Conservation (phyloP, 345 rosid species). For the Eucalyptus victrix region DNA sequence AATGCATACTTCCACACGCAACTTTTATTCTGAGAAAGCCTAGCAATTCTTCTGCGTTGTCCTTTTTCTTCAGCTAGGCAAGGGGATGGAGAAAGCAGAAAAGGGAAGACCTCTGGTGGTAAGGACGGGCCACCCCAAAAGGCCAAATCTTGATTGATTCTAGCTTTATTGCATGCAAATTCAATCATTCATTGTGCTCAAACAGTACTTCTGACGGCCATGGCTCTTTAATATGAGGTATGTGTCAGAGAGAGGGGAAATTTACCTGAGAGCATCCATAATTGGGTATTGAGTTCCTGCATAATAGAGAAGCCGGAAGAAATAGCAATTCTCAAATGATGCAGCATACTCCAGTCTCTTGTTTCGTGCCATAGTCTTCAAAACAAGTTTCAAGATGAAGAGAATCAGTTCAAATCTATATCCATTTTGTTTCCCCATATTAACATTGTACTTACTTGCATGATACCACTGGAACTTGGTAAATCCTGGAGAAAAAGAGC, state of each 20-base stretch:
- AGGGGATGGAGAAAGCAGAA: neutral
- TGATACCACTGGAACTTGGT: conserved; percentile 79
- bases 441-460: conserved; percentile 61
- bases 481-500: conserved; percentile 40
- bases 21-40: neutral
- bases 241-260: neutral
- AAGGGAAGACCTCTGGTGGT: neutral
- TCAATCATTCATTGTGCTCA: neutral
- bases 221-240: neutral
- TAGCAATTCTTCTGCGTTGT: neutral
- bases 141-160: neutral
- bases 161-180: neutral
- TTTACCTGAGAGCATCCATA: conserved; percentile 84
- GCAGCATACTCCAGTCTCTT: conserved; percentile 82
- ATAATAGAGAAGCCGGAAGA: conserved; percentile 77
- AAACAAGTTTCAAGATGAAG: neutral
- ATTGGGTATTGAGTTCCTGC: conserved; percentile 93
- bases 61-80: neutral
- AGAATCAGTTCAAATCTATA: neutral
- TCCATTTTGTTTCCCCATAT: neutral
- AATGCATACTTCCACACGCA: neutral
- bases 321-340: conserved; percentile 68
- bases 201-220: neutral
- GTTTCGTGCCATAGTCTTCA: conserved; percentile 79
- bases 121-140: neutral